These are phyloP conservation scores for Lachnellula hyalina DNA, from an alignment of 2,329 filamentous ascomycete species.

Conservation along the genomic window DNA sequence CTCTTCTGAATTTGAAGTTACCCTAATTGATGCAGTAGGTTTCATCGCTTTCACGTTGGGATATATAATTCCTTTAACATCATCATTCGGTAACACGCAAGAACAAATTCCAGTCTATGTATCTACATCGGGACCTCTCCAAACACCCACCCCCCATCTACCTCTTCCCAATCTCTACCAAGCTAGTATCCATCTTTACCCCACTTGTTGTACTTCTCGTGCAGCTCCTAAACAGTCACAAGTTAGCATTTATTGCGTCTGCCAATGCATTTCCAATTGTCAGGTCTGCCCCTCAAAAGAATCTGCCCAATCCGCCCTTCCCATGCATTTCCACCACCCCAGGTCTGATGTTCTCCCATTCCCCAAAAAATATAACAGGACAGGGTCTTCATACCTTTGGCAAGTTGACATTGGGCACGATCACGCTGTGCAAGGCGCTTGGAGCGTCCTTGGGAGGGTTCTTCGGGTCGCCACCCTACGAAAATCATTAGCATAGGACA, in stretches of 20 bases:
- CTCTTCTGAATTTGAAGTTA: too few relatives aligned
- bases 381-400: constrained; percentile 61
- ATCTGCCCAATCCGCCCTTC: background rate
- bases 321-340: background rate
- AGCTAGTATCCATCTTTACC: constrained; percentile 79
- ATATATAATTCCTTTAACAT: too few relatives aligned
- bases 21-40: too few relatives aligned
- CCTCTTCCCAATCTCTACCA: constrained; percentile 35
- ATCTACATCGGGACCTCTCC: constrained; percentile 26
- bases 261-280: too few relatives aligned
- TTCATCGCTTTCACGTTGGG: too few relatives aligned
- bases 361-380: constrained; percentile 4
- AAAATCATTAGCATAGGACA: constrained; percentile 44
- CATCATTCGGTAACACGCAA: background rate
- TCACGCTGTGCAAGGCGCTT: constrained; percentile 89
- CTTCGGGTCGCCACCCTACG: constrained; percentile 66
- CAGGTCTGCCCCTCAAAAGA: background rate
- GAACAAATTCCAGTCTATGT: constrained; percentile 13
- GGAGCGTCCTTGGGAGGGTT: constrained; percentile 81
- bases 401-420: constrained; percentile 88
- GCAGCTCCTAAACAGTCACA: constrained; percentile 58
- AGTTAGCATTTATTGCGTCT: background rate
- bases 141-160: constrained; percentile 25
- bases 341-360: too few relatives aligned
- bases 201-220: constrained; percentile 99